phyloP scores from a whole-genome alignment of 805 yeast genomes.

The Myxozyma monticola region DNA sequence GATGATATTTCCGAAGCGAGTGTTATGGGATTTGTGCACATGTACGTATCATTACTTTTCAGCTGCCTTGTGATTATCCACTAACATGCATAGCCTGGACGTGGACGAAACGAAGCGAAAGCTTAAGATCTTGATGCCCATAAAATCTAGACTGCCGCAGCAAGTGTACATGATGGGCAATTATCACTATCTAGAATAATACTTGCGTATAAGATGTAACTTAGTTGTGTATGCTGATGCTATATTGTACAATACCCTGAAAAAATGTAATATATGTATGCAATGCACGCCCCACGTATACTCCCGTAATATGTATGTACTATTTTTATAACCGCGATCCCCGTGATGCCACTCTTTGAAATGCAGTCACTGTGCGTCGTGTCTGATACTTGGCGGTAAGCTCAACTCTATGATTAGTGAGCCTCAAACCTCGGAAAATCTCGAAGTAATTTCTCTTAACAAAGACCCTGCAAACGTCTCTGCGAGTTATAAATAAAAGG shows the following conservation, averaged over 20 bases:
- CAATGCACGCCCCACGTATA: neutral
- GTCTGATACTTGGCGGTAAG: no score
- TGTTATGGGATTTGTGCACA: slow-evolving; percentile 77
- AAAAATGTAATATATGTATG: neutral
- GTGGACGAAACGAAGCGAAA: slow-evolving; percentile 74
- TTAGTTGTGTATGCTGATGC: neutral
- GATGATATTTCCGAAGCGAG: slow-evolving; percentile 55
- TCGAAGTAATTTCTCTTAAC: no score
- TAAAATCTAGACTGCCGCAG: slow-evolving; percentile 81
- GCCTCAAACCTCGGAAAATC: no score
- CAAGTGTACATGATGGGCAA: slow-evolving; percentile 73
- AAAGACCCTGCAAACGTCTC: no score
- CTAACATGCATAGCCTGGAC: slow-evolving; percentile 43
- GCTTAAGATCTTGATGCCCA: slow-evolving; percentile 74
- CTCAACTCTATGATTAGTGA: no score
- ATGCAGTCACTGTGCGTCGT: no score
- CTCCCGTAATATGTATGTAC: no score
- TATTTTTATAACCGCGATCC: no score
- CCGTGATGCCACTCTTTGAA: no score
- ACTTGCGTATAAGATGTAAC: neutral
- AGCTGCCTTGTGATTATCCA: neutral
- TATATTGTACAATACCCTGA: neutral
- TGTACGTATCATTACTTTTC: slow-evolving; percentile 38
- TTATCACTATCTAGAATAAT: slow-evolving; percentile 76
- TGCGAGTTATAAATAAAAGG: no score